phyloP scores from a whole-genome alignment of 148 eudicot species.

The Dianthus caryophyllus region DNA sequence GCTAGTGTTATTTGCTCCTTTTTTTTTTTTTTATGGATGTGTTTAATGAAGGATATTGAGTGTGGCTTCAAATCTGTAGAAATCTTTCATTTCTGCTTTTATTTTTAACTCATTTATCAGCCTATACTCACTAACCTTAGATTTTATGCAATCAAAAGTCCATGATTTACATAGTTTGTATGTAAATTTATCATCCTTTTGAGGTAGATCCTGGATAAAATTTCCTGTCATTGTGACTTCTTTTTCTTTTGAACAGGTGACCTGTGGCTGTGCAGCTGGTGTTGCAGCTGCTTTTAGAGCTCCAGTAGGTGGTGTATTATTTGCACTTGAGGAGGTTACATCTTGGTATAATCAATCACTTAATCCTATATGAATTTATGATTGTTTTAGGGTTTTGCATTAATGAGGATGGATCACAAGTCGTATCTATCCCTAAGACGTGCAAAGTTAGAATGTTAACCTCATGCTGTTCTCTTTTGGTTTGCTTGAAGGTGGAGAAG shows the following conservation, averaged over 20 bases:
- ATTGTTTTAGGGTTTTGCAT: neutral
- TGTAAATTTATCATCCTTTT: neutral
- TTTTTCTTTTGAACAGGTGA: conserved; percentile 76
- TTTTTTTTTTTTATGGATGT: neutral
- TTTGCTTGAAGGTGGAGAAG: conserved; percentile 90
- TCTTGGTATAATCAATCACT: conserved; percentile 57
- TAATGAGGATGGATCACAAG: neutral
- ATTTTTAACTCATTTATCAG: neutral
- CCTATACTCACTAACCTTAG: no score
- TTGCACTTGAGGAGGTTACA: conserved; percentile 98
- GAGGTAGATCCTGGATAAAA: no score
- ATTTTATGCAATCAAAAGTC: no score
- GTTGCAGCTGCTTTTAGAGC: conserved; percentile 99
- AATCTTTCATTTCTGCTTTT: neutral
- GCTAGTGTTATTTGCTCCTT: neutral
- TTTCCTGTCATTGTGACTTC: no score
- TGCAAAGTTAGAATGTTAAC: conserved; percentile 12
- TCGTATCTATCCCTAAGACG: neutral
- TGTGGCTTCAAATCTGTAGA: neutral
- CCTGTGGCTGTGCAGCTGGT: conserved; percentile 99
- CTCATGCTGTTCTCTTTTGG: conserved; percentile 13
- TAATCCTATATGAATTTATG: neutral
- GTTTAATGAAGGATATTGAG: neutral
- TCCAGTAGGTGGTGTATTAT: conserved; percentile 97
- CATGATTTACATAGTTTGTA: neutral